Base-by-base conservation (phyloP, 2,329 filamentous ascomycete genomes). In the Endoconidiophora polonica region DNA sequence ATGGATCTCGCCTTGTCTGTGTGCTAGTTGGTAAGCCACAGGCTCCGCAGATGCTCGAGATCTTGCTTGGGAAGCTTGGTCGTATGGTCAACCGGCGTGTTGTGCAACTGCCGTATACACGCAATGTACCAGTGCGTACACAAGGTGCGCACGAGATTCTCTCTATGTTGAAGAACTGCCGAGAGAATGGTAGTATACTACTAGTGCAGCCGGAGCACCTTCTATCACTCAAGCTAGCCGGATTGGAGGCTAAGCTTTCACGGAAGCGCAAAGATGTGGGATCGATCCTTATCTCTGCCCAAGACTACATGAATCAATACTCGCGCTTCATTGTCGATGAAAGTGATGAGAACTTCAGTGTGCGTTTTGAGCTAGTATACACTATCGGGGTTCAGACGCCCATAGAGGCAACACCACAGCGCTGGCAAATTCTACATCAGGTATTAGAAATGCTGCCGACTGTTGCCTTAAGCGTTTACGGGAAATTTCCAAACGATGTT, bases 181-280 rank as follows among this genome's bases (percentile, higher is more conserved):
- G 67, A 55, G n/a, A 52, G 0, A 58, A 59, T 0, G 67, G 74
- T 0, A 77, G 77, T 0, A 62, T 84, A 0, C 56, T 83, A 0
- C 60, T 84, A 0, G 63, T 76, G 0, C 76, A 81, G 36, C 79
- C 79, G 0, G 78, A 83, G 55, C 73, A 83, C 51, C 58, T 81
- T 0, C 59, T 83, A 0, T 83, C 79, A 0, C 74, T 83, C 44
- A 69, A 79, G 54, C 64, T 83, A 0, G 76, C 80, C 66, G 73
- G 73, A 0, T 58, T 78, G 0, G 76, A 83, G 51, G 18, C 9
- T 0, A 46, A 66, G 3, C 37, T 50, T 16, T 48, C 52, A 6
- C 6, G 16, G 3, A 36, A 42, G 20, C 42, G 43, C 12, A 12
- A 50, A 23, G 16, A 40, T 9, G 39, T 46, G 2, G 68, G 68